A percentile compares a stretch with the other conserved stretches of the same genome.
These are phyloP conservation scores for Rhynchospora breviuscula DNA, from an alignment of 176 grass and related monocot species.

Conservation along the genomic window DNA sequence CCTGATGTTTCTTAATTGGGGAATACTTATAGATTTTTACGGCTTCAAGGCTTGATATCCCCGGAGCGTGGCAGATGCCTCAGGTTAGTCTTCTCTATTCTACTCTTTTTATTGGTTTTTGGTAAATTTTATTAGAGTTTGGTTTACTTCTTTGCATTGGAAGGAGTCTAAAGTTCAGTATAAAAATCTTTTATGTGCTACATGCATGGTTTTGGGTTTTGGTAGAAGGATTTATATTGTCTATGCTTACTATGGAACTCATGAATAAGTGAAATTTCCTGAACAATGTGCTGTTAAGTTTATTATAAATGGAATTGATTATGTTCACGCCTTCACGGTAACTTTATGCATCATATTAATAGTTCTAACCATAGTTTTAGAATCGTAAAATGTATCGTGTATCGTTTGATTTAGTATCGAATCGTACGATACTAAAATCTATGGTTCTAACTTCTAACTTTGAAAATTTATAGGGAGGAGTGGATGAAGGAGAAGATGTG, in stretches of 20 bases:
- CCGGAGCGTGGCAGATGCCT: slow-evolving; percentile 88
- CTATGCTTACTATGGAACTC: neutral
- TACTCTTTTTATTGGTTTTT: neutral
- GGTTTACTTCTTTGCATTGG: neutral
- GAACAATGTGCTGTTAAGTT: neutral
- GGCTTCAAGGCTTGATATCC: slow-evolving; percentile 81
- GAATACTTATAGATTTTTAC: slow-evolving; percentile 51
- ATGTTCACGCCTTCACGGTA: neutral
- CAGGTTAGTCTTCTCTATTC: slow-evolving; percentile 36
- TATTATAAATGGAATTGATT: neutral
- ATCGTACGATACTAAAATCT: too few species aligned
- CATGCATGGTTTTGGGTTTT: too few species aligned
- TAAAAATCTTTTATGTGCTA: too few species aligned
- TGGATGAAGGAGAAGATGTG: slow-evolving; percentile 70
- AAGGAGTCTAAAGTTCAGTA: too few species aligned
- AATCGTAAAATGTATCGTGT: too few species aligned
- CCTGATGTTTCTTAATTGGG: neutral
- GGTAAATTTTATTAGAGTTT: neutral
- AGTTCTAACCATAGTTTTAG: too few species aligned
- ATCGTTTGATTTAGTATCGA: too few species aligned
- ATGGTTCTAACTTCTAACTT: too few species aligned
- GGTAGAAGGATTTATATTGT: neutral
- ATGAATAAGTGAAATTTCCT: neutral
- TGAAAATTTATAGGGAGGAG: slow-evolving; percentile 51
- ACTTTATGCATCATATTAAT: neutral